Evolutionary conservation across 352 stramenopile genomes (phyloP).

Genomic region (Elongisporangium prolatum): DNA sequence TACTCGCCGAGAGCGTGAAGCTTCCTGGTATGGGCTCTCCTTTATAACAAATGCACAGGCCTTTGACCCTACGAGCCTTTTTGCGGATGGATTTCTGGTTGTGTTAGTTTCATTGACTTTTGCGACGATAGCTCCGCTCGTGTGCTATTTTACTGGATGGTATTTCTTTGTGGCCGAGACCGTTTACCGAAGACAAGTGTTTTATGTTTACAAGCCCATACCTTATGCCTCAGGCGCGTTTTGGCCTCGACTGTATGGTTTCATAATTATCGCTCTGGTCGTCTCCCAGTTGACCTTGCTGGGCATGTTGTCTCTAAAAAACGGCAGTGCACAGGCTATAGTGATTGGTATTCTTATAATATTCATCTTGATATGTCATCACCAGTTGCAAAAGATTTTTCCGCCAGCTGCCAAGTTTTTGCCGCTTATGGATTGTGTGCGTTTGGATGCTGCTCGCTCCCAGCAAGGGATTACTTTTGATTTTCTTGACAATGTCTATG

Average conservation of each 20-base stretch:
- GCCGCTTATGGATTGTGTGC: constrained; percentile 58
- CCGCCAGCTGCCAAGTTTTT: constrained; percentile 44
- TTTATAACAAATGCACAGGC: constrained; percentile 43
- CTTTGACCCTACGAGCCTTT: constrained; percentile 48
- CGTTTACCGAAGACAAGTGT: constrained; percentile 64
- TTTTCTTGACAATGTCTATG: constrained; percentile 64
- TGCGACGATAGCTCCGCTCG: constrained; percentile 63
- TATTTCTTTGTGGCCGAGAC: constrained; percentile 70
- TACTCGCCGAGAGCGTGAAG: constrained; percentile 33
- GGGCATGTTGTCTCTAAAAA: constrained; percentile 64
- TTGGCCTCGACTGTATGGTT: constrained; percentile 66
- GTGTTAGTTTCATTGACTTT: constrained; percentile 75
- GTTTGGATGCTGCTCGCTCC: constrained; percentile 53
- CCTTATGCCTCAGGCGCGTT: constrained; percentile 25
- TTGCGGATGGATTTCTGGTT: constrained; percentile 69
- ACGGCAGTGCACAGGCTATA: constrained; percentile 36
- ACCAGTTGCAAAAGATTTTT: constrained; percentile 51
- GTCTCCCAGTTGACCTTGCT: constrained; percentile 64
- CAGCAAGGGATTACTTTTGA: constrained; percentile 32
- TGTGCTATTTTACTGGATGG: constrained; percentile 50
- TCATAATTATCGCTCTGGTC: constrained; percentile 53
- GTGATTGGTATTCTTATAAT: constrained; percentile 41
- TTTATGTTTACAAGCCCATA: constrained; percentile 47
- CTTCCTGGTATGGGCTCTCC: constrained; percentile 47
- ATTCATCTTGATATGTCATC: constrained; percentile 25